Evolutionary conservation across 1,284 basidiomycete genomes (phyloP).

Genomic region (Gomphus sp.): DNA sequence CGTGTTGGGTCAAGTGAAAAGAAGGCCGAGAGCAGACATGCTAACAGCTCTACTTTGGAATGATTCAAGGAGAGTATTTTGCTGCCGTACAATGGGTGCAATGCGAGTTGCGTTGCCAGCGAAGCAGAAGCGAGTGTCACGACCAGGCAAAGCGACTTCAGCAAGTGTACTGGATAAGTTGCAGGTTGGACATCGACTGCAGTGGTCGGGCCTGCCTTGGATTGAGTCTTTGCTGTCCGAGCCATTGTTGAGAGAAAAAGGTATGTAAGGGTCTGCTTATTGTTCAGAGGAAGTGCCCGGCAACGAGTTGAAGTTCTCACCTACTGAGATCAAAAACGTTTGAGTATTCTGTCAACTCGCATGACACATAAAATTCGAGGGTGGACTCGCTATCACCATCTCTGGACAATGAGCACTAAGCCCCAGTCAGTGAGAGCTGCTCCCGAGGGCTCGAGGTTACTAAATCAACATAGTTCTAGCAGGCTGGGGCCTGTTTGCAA

Average conservation of each 20-base stretch:
- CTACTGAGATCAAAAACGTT: too few relatives aligned
- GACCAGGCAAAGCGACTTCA: neutral
- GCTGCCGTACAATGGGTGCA: conserved; percentile 7
- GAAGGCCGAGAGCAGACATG: neutral
- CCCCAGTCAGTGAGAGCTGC: too few relatives aligned
- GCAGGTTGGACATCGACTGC: neutral
- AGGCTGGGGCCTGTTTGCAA: too few relatives aligned
- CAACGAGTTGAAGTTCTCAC: neutral
- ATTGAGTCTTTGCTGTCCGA: neutral
- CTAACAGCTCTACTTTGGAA: neutral
- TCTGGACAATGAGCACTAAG: too few relatives aligned
- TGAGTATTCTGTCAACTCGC: too few relatives aligned
- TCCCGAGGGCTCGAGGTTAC: too few relatives aligned
- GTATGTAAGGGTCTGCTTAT: neutral
- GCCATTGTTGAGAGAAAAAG: neutral
- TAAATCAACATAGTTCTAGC: too few relatives aligned
- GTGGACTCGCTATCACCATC: too few relatives aligned
- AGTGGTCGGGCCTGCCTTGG: neutral
- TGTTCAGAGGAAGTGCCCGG: neutral
- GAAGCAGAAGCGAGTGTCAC: neutral
- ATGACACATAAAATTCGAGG: too few relatives aligned
- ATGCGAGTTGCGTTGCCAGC: conserved; percentile 1
- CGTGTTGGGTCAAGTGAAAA: neutral
- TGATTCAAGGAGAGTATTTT: neutral
- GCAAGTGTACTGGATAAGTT: neutral